Evolutionary conservation across 2,329 filamentous ascomycete genomes (phyloP).

Genomic region (Calonectria honghensis): DNA sequence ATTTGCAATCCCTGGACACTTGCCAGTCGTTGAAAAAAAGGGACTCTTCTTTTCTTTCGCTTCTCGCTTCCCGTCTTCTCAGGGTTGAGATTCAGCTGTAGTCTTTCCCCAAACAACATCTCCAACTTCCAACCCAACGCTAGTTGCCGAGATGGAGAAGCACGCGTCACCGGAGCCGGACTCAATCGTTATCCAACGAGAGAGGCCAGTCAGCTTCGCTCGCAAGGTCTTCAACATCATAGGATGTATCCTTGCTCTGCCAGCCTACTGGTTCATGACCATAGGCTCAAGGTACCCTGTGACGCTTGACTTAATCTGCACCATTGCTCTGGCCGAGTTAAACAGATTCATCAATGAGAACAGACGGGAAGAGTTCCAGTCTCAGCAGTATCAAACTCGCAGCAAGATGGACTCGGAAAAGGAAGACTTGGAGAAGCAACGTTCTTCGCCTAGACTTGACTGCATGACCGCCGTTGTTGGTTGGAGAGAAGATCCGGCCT

Average conservation of each 20-base stretch:
- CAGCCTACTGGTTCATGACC: conserved; percentile 7
- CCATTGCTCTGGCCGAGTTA: conserved; percentile 21
- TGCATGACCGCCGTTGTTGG: conserved; percentile 53
- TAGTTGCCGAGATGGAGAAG: conserved; percentile 15
- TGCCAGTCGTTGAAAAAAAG: not conserved
- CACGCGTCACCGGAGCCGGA: not conserved
- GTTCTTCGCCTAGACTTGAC: conserved; percentile 42
- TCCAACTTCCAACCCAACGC: not conserved
- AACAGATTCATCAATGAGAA: conserved; percentile 23
- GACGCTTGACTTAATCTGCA: conserved; percentile 20
- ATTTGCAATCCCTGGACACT: not conserved
- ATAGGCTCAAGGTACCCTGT: conserved; percentile 20
- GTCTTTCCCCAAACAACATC: not conserved
- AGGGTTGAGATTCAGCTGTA: not conserved
- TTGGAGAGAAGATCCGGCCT: conserved; percentile 50
- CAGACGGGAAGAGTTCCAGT: not conserved
- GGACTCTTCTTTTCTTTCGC: not conserved
- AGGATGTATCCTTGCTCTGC: conserved; percentile 10
- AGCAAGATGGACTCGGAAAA: conserved; percentile 26
- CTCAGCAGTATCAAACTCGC: conserved; percentile 12
- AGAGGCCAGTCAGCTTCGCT: conserved; percentile 2
- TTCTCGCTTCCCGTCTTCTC: not conserved
- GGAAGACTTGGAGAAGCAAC: not conserved
- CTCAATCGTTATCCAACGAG: conserved; percentile 15
- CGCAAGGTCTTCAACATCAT: conserved; percentile 26